Base-by-base conservation (phyloP, 129 eudicot genomes). In the Artemisia tridentata region DNA sequence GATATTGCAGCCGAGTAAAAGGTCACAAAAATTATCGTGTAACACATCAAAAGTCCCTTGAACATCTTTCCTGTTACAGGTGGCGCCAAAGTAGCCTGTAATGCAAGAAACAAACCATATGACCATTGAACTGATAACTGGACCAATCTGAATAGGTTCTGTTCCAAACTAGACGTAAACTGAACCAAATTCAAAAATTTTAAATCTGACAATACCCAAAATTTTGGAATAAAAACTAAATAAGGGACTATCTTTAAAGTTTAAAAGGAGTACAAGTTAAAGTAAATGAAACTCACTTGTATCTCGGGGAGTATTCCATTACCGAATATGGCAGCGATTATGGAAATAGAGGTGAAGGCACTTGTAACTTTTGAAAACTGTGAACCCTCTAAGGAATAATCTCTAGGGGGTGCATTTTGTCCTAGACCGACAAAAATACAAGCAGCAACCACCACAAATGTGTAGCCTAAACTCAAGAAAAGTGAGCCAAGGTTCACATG, bases 271-370 rank as follows among this genome's bases (percentile, higher is more conserved):
- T 31, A 5, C 7, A 31, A 31, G 7, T 23, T 58, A 3, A 5
- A 13, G 7, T 4, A 7, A 62, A 62, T 2, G 47, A 62, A 29
- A 29, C 47, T 62, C 67, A 62, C 67, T 91, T 89, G 86, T 46
- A 84, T 62, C 50, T 90, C 95, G 7, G 97, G 95, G n/a, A 90
- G 78, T 51, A 90, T 90, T 38, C 97, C 97, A 68, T 79, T 90
- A 19, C 95, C 97, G n/a, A 60, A 90, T 46, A 87, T 82, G 55
- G 95, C 84, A 45, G 95, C 95, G 60, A 87, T 70, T n/a, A 90
- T 87, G 23, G 97, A 87, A 67, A 90, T 90, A 56, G 97, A 84
- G 34, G 84, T 83, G 78, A 87, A 90, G 12, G 87, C 95, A 52
- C 68, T 77, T 73, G 83, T 80, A 48, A 81, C 49, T 68, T 74